Evolutionary conservation across 2,329 filamentous ascomycete species (phyloP).

Genomic region (Trichoderma lentiforme): DNA sequence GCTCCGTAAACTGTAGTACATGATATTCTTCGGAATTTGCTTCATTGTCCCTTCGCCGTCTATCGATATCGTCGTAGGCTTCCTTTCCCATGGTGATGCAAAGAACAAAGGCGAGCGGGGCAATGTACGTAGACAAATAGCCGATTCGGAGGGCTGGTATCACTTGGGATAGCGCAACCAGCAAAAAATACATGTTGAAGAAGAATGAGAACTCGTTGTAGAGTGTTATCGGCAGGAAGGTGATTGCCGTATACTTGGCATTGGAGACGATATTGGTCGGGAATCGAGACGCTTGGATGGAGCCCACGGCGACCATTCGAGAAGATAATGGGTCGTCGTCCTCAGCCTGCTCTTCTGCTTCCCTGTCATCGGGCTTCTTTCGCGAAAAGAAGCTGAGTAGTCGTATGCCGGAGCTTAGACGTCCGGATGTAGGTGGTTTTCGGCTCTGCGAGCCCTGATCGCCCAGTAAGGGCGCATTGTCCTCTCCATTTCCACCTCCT

Average conservation of each 20-base stretch:
- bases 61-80: constrained; percentile 85
- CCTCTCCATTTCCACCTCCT: constrained; percentile 62
- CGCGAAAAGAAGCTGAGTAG: constrained; percentile 65
- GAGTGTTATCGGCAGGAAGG: constrained; percentile 87
- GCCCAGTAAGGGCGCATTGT: constrained; percentile 66
- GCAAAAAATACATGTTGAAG: constrained; percentile 98
- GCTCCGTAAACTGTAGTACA: constrained; percentile 68
- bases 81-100: constrained; percentile 93
- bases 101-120: constrained; percentile 86
- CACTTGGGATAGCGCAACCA: constrained; percentile 90
- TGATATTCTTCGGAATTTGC: constrained; percentile 90
- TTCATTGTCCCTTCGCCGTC: constrained; percentile 83
- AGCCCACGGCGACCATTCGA: constrained; percentile 72
- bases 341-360: constrained; percentile 49
- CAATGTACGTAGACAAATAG: constrained; percentile 91
- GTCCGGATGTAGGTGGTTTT: constrained; percentile 30
- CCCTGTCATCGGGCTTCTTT: constrained; percentile 35
- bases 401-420: constrained; percentile 50
- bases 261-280: constrained; percentile 92
- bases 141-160: constrained; percentile 88
- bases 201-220: constrained; percentile 99
- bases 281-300: constrained; percentile 69
- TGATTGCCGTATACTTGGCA: constrained; percentile 94
- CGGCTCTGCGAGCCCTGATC: constrained; percentile 30
- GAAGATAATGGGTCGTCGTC: constrained; percentile 67